These are phyloP conservation scores for Coniochaeta ligniaria DNA, from an alignment of 2,329 filamentous ascomycete species.

Conservation along the genomic window DNA sequence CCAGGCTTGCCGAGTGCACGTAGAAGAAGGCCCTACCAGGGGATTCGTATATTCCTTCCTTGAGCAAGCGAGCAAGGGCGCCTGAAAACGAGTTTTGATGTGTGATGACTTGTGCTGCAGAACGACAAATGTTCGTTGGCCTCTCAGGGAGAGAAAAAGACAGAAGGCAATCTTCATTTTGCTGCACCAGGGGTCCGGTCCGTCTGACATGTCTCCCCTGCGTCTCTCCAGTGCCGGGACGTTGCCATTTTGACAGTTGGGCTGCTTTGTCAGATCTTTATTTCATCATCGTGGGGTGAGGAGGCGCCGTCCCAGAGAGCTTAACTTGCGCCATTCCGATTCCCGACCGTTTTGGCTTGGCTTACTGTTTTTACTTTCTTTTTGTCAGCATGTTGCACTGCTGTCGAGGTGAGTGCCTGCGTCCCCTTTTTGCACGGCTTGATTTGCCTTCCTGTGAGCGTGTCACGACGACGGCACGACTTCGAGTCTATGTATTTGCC, in stretches of 20 bases:
- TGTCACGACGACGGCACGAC: background rate
- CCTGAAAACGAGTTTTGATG: no score
- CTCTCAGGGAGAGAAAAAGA: no score
- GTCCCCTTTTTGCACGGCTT: background rate
- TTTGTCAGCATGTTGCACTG: background rate
- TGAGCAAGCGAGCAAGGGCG: no score
- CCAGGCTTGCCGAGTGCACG: no score
- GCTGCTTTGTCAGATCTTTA: background rate
- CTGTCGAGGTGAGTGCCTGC: background rate
- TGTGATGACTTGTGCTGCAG: no score
- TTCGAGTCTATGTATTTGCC: background rate
- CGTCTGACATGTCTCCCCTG: background rate
- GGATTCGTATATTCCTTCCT: no score
- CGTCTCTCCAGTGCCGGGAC: background rate
- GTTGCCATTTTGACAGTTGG: background rate
- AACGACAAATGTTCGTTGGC: no score
- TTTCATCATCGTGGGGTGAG: background rate
- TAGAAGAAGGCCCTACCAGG: no score
- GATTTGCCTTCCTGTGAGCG: background rate
- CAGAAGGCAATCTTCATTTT: background rate
- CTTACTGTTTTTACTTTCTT: background rate
- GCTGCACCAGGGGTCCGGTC: background rate
- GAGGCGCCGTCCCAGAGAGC: background rate
- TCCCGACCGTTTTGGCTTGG: background rate
- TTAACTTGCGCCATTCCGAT: background rate